Base-by-base conservation (phyloP, 139 green algal genomes). In the Nannochloris sp. region DNA sequence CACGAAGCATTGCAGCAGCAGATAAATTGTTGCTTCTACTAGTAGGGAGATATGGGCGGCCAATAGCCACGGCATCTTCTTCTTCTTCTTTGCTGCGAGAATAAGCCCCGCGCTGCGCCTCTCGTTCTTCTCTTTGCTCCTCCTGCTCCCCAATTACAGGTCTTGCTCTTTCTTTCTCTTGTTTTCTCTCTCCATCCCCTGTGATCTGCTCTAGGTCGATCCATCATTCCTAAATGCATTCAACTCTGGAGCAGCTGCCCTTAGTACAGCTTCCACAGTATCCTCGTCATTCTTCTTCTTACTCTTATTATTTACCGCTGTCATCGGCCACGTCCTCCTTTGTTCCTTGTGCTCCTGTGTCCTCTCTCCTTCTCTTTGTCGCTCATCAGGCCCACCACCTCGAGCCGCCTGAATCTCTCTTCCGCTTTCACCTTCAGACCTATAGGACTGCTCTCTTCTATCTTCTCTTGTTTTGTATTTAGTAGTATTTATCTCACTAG, bases 161-260 rank as follows among this genome's bases (percentile, higher is more conserved):
- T 9, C 35, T 27, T 25, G 56, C 61, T 64, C 31, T 33, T 54
- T 34, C 62, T 62, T 29, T 19, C 19, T 24, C 48, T 36, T 3
- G 6, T n/a, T 6, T 29, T 19, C 64, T 31, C 9, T 54, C 23
- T 64, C 70, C 39, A 65, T 67, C 34, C 15, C 19, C 23, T 30
- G 42, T 33, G 34, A 87, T 81, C 2, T 60, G 58, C 4, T 86
- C 67, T 70, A 92, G 64, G 71, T 94, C 30, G 67, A 83, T 31
- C 89, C 87, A 61, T 93, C 89, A 31, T 67, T 68, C 1, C 31
- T 7, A 19, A 90, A 92, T 4, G 39, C 38, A 70, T 96, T 94
- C 14, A 95, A 65, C 35, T 67, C 62, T 1, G 61, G 55, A 0
- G 86, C 86, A 15, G 61, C 75, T 2, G 39, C 57, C 4, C 36